Conservation (phyloP, 1,284 basidiomycete species). For the Exobasidium cylindrosporum region DNA sequence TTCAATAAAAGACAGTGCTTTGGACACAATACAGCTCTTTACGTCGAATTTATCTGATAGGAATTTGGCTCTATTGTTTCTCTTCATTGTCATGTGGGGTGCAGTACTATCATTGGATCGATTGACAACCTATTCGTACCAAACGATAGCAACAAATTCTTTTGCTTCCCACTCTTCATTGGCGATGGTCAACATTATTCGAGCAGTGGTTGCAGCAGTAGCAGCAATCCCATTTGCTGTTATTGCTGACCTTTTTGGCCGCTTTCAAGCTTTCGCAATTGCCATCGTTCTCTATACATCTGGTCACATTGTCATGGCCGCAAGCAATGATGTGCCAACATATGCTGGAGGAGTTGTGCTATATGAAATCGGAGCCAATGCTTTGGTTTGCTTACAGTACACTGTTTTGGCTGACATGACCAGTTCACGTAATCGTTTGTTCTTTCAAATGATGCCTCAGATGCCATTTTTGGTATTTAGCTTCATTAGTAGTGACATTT, state of each 20-base stretch:
- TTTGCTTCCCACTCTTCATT: constrained; percentile 16
- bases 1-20: not conserved
- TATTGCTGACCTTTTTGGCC: constrained; percentile 12
- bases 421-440: constrained; percentile 15
- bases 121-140: constrained; percentile 19
- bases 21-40: constrained; percentile 3
- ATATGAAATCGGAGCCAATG: constrained; percentile 21
- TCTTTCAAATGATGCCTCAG: constrained; percentile 18
- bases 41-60: not conserved
- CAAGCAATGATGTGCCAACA: not conserved
- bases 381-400: constrained; percentile 15
- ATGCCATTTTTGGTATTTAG: constrained; percentile 19
- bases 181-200: constrained; percentile 14
- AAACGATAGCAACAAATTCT: constrained; percentile 22
- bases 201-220: constrained; percentile 19
- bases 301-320: constrained; percentile 14
- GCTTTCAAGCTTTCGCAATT: constrained; percentile 10
- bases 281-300: constrained; percentile 13
- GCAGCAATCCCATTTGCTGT: constrained; percentile 19
- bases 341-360: constrained; percentile 17
- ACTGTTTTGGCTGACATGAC: constrained; percentile 18
- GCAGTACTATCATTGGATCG: constrained; percentile 20
- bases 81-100: constrained; percentile 17
- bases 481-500: constrained; percentile 18
- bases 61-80: not conserved